Evolutionary conservation across 2,329 filamentous ascomycete species (phyloP).

Genomic region (Pestalotiopsis sp.): DNA sequence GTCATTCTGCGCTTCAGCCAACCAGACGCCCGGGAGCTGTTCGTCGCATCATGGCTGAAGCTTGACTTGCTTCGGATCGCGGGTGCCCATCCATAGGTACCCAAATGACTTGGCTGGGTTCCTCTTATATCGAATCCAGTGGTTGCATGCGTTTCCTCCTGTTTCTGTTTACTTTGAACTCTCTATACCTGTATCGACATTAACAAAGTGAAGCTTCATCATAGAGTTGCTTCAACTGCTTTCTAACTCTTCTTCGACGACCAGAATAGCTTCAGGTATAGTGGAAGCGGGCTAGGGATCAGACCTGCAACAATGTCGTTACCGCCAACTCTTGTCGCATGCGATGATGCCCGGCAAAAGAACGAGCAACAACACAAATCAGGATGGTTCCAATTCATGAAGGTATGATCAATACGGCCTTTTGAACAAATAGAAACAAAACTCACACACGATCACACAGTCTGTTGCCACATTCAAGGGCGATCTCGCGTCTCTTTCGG

Average conservation of each 20-base stretch:
- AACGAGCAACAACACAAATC: conserved; percentile 28
- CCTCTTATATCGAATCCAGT: background rate
- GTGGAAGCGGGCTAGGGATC: background rate
- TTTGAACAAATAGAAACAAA: background rate
- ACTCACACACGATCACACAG: conserved; percentile 34
- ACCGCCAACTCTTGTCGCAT: conserved; percentile 12
- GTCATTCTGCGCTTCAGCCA: background rate
- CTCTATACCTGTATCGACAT: background rate
- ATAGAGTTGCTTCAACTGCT: no score
- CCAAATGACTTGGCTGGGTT: background rate
- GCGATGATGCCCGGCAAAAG: conserved; percentile 24
- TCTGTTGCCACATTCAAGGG: conserved; percentile 83
- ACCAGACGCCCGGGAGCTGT: background rate
- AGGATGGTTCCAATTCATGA: conserved; percentile 33
- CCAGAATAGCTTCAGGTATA: background rate
- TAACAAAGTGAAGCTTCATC: no score
- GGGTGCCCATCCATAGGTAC: background rate
- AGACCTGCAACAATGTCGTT: background rate
- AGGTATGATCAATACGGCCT: conserved; percentile 19
- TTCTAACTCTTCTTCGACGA: background rate
- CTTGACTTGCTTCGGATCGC: background rate
- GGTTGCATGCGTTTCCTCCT: background rate
- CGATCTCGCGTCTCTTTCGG: conserved; percentile 79
- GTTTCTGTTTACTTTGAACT: background rate
- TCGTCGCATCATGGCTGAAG: background rate